Conservation (phyloP, 1,139 yeast genomes). For the Suhomyces bokatorum region DNA sequence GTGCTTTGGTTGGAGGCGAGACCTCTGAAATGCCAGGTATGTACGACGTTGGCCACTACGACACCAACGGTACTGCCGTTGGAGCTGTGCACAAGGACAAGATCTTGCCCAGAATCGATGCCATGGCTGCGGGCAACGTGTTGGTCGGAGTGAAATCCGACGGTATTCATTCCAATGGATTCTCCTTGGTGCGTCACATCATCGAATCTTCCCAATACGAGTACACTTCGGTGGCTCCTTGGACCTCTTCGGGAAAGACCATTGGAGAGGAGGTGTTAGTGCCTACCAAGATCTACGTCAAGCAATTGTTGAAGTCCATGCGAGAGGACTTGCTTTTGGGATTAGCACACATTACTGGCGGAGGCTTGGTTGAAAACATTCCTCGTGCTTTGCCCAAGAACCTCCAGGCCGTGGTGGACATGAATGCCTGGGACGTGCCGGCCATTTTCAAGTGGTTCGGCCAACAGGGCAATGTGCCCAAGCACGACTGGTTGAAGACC, state of each 20-base stretch:
- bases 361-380: slow-evolving; percentile 93
- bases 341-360: slow-evolving; percentile 97
- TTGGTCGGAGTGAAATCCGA: slow-evolving; percentile 84
- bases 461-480: slow-evolving; percentile 85
- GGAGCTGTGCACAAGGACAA: slow-evolving; percentile 91
- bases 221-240: slow-evolving; percentile 81
- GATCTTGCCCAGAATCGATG: slow-evolving; percentile 67
- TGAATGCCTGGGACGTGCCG: slow-evolving; percentile 79
- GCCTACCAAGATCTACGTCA: slow-evolving; percentile 94
- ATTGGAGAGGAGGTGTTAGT: slow-evolving; percentile 84
- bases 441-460: slow-evolving; percentile 94
- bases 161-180: slow-evolving; percentile 97
- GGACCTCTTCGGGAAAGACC: slow-evolving; percentile 65
- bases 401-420: slow-evolving; percentile 79
- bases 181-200: slow-evolving; percentile 92
- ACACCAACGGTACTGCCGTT: slow-evolving; percentile 96
- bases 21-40: slow-evolving; percentile 99
- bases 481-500: slow-evolving; percentile 81
- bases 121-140: slow-evolving; percentile 77
- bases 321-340: slow-evolving; percentile 73
- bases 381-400: slow-evolving; percentile 90
- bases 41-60: slow-evolving; percentile 94
- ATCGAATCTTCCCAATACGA: slow-evolving; percentile 66
- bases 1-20: slow-evolving; percentile 99
- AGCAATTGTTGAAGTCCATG: slow-evolving; percentile 77